Evolutionary conservation across 305 asterid genomes (phyloP), one percentile per base, ranked within the genome.

Genomic region (Solanum aculeatissimum): DNA sequence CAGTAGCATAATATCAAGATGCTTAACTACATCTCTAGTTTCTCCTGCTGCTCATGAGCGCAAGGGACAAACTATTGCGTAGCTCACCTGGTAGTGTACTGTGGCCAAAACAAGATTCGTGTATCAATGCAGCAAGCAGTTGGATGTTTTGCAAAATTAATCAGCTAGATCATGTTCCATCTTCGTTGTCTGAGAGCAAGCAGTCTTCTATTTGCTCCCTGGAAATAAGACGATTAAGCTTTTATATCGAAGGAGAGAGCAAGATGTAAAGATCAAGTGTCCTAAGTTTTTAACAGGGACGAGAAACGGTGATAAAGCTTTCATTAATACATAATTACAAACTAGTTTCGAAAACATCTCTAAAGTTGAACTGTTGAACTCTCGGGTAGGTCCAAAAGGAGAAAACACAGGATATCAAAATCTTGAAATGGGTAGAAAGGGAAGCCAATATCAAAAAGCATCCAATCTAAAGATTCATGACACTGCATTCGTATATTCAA

Each of bases 191-290:
- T 10, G 90, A 89, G 84, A 92, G 88, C 81, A 91, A 86, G 86
- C 84, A 91, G 71, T 92, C 93, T 90, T 89, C 92, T 81, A 92
- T 89, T 71, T 92, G 92, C 86, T 91, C 93, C 92, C 99, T 96
- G 93, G 53, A 42, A 68, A 32, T 25, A 84, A 75, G 55, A 55
- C 4, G 13, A 49, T 79, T 19, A 80, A 51, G 11, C 80, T 27
- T 60, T 38, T 63, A 42, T 62, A 7, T 42, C 21, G 55, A 40
- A 70, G 66, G n/a, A 35, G 55, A 80, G 7, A 57, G 35, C 38
- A 80, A 1, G 69, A 57, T 2, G 55, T 42, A 62, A 81, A 81
- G 27, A 81, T 40, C 7, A 15, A 15, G 57, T 18, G 25, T 29
- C 82, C 11, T 9, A 25, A 29, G 42, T 75, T 75, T 27, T 14